Evolutionary conservation across 192 early-diverging fungal genomes (phyloP).

Genomic region (Phlyctochytrium bullatum): DNA sequence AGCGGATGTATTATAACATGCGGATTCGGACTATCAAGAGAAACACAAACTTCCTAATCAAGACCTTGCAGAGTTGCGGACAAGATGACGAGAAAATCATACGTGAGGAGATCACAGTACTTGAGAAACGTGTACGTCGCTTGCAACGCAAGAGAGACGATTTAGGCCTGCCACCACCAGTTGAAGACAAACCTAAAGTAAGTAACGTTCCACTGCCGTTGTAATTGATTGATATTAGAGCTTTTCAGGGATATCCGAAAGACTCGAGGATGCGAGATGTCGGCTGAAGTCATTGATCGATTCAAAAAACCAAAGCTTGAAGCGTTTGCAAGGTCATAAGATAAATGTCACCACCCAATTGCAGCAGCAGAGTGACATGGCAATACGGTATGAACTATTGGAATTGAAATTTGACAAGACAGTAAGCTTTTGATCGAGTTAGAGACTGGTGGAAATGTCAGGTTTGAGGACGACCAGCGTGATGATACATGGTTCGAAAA

Average conservation of each 20-base stretch:
- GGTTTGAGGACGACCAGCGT: constrained; percentile 57
- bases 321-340: constrained; percentile 33
- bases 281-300: constrained; percentile 30
- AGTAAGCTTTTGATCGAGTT: constrained; percentile 54
- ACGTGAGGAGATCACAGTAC: constrained; percentile 25
- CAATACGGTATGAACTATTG: constrained; percentile 36
- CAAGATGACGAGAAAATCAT: constrained; percentile 18
- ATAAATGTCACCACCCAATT: constrained; percentile 36
- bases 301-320: constrained; percentile 25
- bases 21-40: constrained; percentile 57
- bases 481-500: constrained; percentile 44
- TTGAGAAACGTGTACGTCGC: constrained; percentile 27
- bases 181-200: neutral
- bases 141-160: constrained; percentile 40
- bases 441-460: constrained; percentile 62
- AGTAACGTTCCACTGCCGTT: constrained; percentile 9
- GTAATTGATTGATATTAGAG: neutral
- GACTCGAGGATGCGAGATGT: constrained; percentile 26
- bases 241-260: neutral
- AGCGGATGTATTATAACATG: constrained; percentile 68
- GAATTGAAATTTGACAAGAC: neutral
- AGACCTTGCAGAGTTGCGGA: constrained; percentile 32
- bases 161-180: constrained; percentile 9
- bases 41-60: constrained; percentile 54
- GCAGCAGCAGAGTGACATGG: constrained; percentile 44